These are phyloP conservation scores for Colletotrichum euphorbiae DNA, from an alignment of 2,329 filamentous ascomycete genomes.

Conservation along the genomic window DNA sequence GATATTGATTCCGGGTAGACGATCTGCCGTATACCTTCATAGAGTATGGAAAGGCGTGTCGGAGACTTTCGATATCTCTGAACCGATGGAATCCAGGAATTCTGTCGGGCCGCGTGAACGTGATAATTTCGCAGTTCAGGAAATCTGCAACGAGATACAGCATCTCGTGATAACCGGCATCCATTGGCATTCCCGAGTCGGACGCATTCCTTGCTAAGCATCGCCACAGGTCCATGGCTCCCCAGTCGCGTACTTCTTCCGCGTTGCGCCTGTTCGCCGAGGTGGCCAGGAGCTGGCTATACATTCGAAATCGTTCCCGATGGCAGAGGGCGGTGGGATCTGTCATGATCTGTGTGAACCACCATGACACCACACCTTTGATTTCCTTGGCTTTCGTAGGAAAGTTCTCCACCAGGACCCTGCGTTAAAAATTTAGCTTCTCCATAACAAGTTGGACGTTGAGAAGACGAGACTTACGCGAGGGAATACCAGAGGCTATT, in stretches of 20 bases:
- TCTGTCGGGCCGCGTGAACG: background rate
- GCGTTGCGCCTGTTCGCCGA: background rate
- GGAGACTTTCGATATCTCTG: background rate
- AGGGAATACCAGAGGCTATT: constrained; percentile 29
- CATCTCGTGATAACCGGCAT: constrained; percentile 30
- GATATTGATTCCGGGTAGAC: background rate
- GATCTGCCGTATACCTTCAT: constrained; percentile 22
- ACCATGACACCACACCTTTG: background rate
- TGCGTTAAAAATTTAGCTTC: background rate
- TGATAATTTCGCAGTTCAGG: constrained; percentile 23
- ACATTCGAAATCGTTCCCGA: constrained; percentile 23
- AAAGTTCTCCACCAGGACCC: background rate
- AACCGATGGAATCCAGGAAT: background rate
- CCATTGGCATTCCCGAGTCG: constrained; percentile 9
- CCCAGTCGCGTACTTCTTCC: constrained; percentile 3
- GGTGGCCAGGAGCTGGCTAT: constrained; percentile 13
- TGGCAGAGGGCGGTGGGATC: background rate
- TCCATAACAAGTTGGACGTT: background rate
- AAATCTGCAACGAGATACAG: constrained; percentile 28
- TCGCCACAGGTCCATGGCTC: constrained; percentile 7
- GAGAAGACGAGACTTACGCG: constrained; percentile 7
- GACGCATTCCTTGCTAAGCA: constrained; percentile 1
- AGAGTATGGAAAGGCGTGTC: background rate
- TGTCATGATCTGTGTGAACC: background rate
- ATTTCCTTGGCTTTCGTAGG: background rate